Evolutionary conservation across 306 rosid genomes (phyloP).

Genomic region (Inga leiocalycina): DNA sequence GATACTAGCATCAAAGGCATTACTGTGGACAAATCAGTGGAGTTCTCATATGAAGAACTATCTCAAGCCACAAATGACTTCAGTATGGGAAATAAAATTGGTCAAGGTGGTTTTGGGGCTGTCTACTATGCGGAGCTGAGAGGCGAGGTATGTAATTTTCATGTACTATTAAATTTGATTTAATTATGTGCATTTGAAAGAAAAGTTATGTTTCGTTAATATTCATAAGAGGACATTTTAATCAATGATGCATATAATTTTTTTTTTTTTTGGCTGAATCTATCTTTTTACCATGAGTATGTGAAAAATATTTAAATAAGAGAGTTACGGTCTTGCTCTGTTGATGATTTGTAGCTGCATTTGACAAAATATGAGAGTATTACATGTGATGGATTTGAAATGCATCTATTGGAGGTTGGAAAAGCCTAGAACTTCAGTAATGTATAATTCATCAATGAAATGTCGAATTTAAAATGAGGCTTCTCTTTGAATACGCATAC

Average conservation of each 20-base stretch:
- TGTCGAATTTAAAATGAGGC: too few species aligned
- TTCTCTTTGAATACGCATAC: too few species aligned
- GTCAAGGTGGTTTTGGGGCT: conserved; percentile 92
- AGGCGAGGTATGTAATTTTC: conserved; percentile 77
- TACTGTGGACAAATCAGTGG: conserved; percentile 71
- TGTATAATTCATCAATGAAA: too few species aligned
- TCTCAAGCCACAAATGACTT: conserved; percentile 80
- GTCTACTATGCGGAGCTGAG: conserved; percentile 85
- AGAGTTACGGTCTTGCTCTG: background rate
- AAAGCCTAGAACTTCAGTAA: too few species aligned
- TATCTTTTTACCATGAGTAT: background rate
- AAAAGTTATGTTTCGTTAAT: background rate
- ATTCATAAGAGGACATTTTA: background rate
- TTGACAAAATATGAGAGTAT: background rate
- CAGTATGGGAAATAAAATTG: conserved; percentile 70
- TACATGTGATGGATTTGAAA: too few species aligned
- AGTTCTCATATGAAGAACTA: conserved; percentile 80
- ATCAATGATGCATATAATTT: background rate
- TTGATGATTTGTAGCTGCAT: background rate
- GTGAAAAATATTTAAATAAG: background rate
- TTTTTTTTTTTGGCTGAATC: background rate
- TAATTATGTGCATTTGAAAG: conserved; percentile 8
- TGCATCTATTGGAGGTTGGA: too few species aligned
- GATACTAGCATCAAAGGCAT: conserved; percentile 47
- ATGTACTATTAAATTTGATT: background rate